Base-by-base conservation (phyloP, 371 early-diverging fungal genomes). In the Basidiobolus meristosporus region DNA sequence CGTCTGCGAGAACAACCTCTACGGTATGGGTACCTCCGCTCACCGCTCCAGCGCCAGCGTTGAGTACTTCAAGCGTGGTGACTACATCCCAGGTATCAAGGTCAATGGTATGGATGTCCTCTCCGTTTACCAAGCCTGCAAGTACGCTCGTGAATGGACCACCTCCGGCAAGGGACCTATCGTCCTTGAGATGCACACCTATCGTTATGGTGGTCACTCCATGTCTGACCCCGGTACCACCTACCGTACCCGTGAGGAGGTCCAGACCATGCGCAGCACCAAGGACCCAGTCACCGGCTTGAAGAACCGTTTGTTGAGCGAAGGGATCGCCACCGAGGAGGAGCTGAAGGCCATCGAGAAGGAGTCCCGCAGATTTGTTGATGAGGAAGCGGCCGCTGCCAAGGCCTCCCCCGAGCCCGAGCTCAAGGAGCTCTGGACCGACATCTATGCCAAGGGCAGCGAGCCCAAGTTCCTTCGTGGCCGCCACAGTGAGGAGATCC, bases 191-290 rank as follows among this genome's bases (percentile, higher is more conserved):
- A 73, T 95, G 70, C 79, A 79, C 49, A 98, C 98, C 22, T 92
- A 98, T 72, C 86, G 99, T 43, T 92, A 92, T 61, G 97, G 98
- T 64, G 97, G 97, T 41, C 99, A 99, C 83, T 97, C 98, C 53
- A 96, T 96, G 97, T 92, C 93, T 43, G 97, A 96, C 62, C 97
- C 97, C 30, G 97, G 97, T 45, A 93, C 95, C 59, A 92, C 92
- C 42, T 96, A 92, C 77, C 83, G 93, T 50, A 87, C 92, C 48
- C 82, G 95, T 57, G 93, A 92, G 63, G 92, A 96, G 64, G 83
- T 96, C 47, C 88, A 91, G 64, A 75, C 89, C 59, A 92, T 93
- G 92, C 78, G 95, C 26, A 78, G 80, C 42, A 82, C 77, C 51
- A 75, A 75, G 46, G 95, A 93, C 57, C 84, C 90, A 34, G 89